Evolutionary conservation across 805 yeast genomes (phyloP).

Genomic region (Kregervanrija delftensis): DNA sequence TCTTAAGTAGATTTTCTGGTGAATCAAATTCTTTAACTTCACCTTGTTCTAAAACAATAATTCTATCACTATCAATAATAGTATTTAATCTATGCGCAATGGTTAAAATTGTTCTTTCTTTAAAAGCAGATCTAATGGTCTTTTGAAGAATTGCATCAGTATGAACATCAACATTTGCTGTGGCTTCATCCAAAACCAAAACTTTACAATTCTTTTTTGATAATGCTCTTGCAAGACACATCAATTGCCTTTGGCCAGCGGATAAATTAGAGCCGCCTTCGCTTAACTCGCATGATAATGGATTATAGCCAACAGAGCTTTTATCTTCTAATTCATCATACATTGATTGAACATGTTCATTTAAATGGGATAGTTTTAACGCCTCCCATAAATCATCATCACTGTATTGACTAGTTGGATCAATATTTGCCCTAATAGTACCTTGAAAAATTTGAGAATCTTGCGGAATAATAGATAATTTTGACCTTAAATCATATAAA

Average conservation of each 20-base stretch:
- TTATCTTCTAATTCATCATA: conserved; percentile 39
- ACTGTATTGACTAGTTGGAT: conserved; percentile 61
- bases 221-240: conserved; percentile 78
- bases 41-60: conserved; percentile 72
- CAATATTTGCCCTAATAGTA: conserved; percentile 75
- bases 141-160: conserved; percentile 74
- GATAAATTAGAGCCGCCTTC: conserved; percentile 61
- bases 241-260: conserved; percentile 80
- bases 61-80: conserved; percentile 72
- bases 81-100: conserved; percentile 84
- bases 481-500: conserved; percentile 66
- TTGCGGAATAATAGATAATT: conserved; percentile 83
- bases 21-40: conserved; percentile 70
- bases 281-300: conserved; percentile 19
- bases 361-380: conserved; percentile 70
- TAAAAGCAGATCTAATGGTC: conserved; percentile 69
- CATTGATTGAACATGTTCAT: conserved; percentile 51
- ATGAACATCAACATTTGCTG: conserved; percentile 85
- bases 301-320: conserved; percentile 27
- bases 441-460: conserved; percentile 93
- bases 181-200: conserved; percentile 75
- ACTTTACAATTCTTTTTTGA: conserved; percentile 52
- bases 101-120: conserved; percentile 71
- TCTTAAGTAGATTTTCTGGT: conserved; percentile 58
- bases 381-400: conserved; percentile 85